These are phyloP conservation scores for Citrullus amarus DNA, from an alignment of 306 rosid genomes.

Conservation along the genomic window DNA sequence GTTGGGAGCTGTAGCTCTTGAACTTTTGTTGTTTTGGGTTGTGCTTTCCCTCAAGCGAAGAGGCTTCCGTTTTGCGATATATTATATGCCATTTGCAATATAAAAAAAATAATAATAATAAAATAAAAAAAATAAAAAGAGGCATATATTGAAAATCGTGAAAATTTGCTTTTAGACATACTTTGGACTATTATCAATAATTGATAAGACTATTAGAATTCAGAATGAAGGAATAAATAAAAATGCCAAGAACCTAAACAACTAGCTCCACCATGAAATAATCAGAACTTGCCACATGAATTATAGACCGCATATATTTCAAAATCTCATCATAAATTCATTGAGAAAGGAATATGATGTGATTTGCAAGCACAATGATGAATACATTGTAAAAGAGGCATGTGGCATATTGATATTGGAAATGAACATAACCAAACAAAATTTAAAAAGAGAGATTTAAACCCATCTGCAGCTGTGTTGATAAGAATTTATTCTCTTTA, in stretches of 20 bases:
- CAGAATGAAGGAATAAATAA: not conserved
- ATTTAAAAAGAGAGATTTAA: not conserved
- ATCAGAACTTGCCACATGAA: not conserved
- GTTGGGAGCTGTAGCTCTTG: too few relatives aligned
- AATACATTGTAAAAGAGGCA: not conserved
- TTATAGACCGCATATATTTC: not conserved
- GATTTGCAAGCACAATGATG: not conserved
- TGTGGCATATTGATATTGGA: not conserved
- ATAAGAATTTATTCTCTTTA: constrained; percentile 1
- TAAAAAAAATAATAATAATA: too few relatives aligned
- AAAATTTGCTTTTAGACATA: not conserved
- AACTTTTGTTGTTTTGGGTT: too few relatives aligned
- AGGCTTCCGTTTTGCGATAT: too few relatives aligned
- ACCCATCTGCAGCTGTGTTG: not conserved
- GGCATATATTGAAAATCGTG: not conserved
- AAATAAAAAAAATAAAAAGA: too few relatives aligned
- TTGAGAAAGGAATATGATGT: not conserved
- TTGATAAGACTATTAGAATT: not conserved
- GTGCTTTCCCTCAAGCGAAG: too few relatives aligned
- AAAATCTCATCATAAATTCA: not conserved
- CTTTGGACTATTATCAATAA: not conserved
- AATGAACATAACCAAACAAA: not conserved
- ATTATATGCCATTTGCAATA: too few relatives aligned
- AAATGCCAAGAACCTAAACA: not conserved
- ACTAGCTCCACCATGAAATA: not conserved